phyloP scores from a whole-genome alignment of 176 grass and related monocot species.

The Raddia guianensis region DNA sequence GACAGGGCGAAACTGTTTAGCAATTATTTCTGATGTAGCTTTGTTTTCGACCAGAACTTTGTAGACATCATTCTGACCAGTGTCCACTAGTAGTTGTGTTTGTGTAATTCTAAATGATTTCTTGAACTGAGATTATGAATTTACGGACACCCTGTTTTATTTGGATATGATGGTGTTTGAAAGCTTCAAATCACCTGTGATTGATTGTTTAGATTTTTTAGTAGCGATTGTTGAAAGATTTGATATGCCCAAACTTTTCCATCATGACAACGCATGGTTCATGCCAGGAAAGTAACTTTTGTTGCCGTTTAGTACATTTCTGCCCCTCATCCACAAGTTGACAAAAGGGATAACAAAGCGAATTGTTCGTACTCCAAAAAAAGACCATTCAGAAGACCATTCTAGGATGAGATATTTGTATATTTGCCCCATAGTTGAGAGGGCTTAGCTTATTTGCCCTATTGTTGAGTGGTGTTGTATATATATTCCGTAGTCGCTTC shows the following conservation, averaged over 20 bases:
- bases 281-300: background rate
- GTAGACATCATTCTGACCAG: background rate
- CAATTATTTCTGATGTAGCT: constrained; percentile 22
- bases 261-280: background rate
- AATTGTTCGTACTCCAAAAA: background rate
- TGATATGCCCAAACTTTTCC: background rate
- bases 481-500: too few species aligned
- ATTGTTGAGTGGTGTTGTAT: too few species aligned
- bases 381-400: background rate
- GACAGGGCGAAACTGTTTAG: background rate
- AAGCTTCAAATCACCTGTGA: background rate
- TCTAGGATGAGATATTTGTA: too few species aligned
- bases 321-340: background rate
- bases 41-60: background rate
- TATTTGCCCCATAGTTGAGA: too few species aligned
- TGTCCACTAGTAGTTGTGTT: background rate
- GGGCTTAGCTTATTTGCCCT: too few species aligned
- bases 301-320: background rate
- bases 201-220: background rate
- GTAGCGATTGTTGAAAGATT: too few species aligned
- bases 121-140: background rate
- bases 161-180: background rate
- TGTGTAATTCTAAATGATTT: background rate
- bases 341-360: background rate
- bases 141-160: background rate